Evolutionary conservation across 2,329 filamentous ascomycete genomes (phyloP).

Genomic region (Sporothrix protearum): DNA sequence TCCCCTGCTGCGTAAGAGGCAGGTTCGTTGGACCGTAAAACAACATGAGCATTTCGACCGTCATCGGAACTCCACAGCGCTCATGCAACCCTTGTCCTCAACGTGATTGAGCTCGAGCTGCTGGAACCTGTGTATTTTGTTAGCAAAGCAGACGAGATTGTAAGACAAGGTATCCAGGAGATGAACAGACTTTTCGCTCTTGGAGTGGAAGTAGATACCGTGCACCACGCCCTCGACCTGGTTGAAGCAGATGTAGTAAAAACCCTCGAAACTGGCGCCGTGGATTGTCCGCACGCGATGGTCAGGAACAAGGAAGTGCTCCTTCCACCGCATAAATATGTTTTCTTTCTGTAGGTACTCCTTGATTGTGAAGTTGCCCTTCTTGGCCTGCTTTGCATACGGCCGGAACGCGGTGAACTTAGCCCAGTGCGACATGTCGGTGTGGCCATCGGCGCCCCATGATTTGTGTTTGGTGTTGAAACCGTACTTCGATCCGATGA

Average conservation of each 20-base stretch:
- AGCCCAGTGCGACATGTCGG: slow-evolving; percentile 88
- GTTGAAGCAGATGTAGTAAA: slow-evolving; percentile 99
- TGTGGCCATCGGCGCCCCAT: slow-evolving; percentile 90
- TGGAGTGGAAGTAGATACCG: slow-evolving; percentile 96
- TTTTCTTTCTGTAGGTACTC: slow-evolving; percentile 78
- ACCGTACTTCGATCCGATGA: slow-evolving; percentile 91
- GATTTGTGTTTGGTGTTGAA: slow-evolving; percentile 84
- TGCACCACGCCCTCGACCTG: slow-evolving; percentile 80
- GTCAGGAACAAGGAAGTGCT: slow-evolving; percentile 94
- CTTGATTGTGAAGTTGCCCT: slow-evolving; percentile 55
- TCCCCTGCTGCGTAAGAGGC: not conserved
- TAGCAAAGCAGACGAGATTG: not conserved
- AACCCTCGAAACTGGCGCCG: slow-evolving; percentile 95
- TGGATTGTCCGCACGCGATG: slow-evolving; percentile 87
- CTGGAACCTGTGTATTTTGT: slow-evolving; percentile 63
- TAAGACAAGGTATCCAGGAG: not conserved
- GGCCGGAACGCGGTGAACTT: slow-evolving; percentile 85
- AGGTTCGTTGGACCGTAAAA: not conserved
- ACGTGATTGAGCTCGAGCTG: slow-evolving; percentile 89
- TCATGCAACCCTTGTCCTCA: slow-evolving; percentile 75
- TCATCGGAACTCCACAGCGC: slow-evolving; percentile 85
- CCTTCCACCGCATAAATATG: slow-evolving; percentile 99
- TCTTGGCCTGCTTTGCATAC: slow-evolving; percentile 59
- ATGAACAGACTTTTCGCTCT: slow-evolving; percentile 83
- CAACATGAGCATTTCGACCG: not conserved